Evolutionary conservation across 1,284 basidiomycete genomes (phyloP), one percentile per base, ranked within the genome.

Genomic region (Pseudozyma tsukubaensis): DNA sequence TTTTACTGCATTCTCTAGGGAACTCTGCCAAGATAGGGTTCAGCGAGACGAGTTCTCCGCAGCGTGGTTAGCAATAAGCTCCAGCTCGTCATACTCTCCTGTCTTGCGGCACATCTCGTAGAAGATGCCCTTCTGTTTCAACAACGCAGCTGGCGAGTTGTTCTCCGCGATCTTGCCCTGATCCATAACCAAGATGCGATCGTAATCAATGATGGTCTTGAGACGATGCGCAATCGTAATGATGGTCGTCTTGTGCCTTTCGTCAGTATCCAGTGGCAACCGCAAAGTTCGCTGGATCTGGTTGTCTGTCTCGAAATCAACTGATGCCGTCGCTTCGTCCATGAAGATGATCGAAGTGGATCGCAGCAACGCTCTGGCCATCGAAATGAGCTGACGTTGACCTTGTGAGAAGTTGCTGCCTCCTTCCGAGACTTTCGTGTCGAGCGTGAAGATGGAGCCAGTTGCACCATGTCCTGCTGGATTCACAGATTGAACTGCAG

Each of bases 151-250:
- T 0, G 88, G 88, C 11, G 85, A 85, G 29, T 86, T 88, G 58
- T 85, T 87, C 72, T 88, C 88, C 10, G 87, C 75, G 6, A 88
- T 85, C 21, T 79, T 65, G 14, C 87, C 87, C 43, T 86, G 83
- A 58, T 87, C 86, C 55, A 88, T 82, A 12, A 88, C 87, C 29
- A 88, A 78, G 50, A 89, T 87, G 67, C 85, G 86, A 71, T 82
- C 83, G 59, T 84, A 85, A 34, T 82, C 81, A 53, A 85, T 84
- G 48, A 86, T 80, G 3, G 85, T 82, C 39, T 81, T 72, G 9
- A 86, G 76, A 10, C 84, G 75, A 61, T 92, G 92, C 0, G 93
- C 93, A 72, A 94, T 94, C 1, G 92, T 94, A 68, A 96, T 88
- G 21, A 94, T 89, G 39, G 93, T 91, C 0, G 91, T 64, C 57